phyloP scores from a whole-genome alignment of 2,329 filamentous ascomycete species.

The Paecilomyces sp. region DNA sequence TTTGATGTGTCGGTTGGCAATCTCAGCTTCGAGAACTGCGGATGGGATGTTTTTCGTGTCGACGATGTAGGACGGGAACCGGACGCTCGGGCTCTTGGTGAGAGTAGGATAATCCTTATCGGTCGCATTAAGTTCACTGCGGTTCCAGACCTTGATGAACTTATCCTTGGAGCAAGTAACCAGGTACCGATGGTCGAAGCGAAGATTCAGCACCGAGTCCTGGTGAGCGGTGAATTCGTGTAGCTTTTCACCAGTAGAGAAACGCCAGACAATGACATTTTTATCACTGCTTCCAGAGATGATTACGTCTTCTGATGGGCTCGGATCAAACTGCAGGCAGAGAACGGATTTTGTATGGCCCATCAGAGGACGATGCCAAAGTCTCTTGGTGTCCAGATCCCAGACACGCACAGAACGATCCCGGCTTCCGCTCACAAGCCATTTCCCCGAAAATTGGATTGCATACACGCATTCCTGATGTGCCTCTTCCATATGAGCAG shows the following conservation, averaged over 20 bases:
- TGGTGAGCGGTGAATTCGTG: conserved; percentile 73
- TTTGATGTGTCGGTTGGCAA: conserved; percentile 34
- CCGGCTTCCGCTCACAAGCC: conserved; percentile 86
- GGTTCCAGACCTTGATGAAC: conserved; percentile 93
- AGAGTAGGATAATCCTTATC: conserved; percentile 40
- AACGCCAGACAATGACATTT: conserved; percentile 83
- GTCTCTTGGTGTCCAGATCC: conserved; percentile 73
- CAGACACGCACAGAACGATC: conserved; percentile 85
- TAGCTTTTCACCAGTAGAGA: conserved; percentile 79
- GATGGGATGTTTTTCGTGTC: conserved; percentile 40
- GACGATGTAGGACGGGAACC: conserved; percentile 49
- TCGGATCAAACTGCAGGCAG: conserved; percentile 89
- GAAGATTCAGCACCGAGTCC: conserved; percentile 88
- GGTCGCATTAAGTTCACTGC: conserved; percentile 52
- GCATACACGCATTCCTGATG: conserved; percentile 93
- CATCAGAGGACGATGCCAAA: conserved; percentile 64
- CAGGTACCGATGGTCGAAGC: conserved; percentile 83
- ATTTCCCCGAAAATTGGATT: conserved; percentile 78
- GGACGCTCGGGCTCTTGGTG: conserved; percentile 33
- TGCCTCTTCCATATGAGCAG: conserved; percentile 68
- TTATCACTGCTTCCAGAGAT: conserved; percentile 92
- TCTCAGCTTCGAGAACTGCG: conserved; percentile 33
- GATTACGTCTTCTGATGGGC: conserved; percentile 81
- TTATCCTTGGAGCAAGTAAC: conserved; percentile 98
- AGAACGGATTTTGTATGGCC: conserved; percentile 83